Base-by-base conservation (phyloP, 805 yeast genomes). In the Candida hungchunana region DNA sequence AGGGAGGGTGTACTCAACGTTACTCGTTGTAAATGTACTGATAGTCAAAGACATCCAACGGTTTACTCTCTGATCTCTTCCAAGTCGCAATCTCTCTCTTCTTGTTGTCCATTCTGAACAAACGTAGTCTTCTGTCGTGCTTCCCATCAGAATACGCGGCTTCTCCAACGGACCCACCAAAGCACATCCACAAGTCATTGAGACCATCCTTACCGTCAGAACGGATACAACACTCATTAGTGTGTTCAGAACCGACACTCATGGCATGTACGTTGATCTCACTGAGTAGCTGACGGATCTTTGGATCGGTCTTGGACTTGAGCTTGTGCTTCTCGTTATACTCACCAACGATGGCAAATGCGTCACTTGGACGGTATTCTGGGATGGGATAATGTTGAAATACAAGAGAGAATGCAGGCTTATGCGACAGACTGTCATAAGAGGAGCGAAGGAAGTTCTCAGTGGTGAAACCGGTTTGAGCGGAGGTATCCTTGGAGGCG, bases 191-290 rank as follows among this genome's bases (percentile, higher is more conserved):
- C 35, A 62, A 59, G 43, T 57, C 69, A 37, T 50, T 48, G 5
- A 43, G 17, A 1, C n/a, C n/a, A n/a, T 32, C 31, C 10, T 26
- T 15, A 7, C 32, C 47, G 21, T 51, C 52, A 1, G 56, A 42
- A 34, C 72, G 70, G 22, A 67, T 54, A 52, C 87, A 80, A 50
- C 73, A 79, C 40, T 79, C 86, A 51, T 80, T 80, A 34, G 75
- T 73, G 52, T 79, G 85, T 45, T 80, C 86, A 42, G 77, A 82
- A 0, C 87, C 87, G 18, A 78, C 82, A 37, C 79, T 69, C 2
- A 73, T 67, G 0, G 71, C 79, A 28, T 67, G 62, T 3, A 79
- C 75, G 1, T 76, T 73, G 4, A 69, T 42, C 5, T 63, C 57
- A 14, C 60, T 63, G 14, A 80, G 50, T 0, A 66, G 50, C 12